A percentile compares a stretch with the other conserved stretches of the same genome.
These are phyloP conservation scores for Laguncularia racemosa DNA, from an alignment of 345 rosid species.

Conservation along the genomic window DNA sequence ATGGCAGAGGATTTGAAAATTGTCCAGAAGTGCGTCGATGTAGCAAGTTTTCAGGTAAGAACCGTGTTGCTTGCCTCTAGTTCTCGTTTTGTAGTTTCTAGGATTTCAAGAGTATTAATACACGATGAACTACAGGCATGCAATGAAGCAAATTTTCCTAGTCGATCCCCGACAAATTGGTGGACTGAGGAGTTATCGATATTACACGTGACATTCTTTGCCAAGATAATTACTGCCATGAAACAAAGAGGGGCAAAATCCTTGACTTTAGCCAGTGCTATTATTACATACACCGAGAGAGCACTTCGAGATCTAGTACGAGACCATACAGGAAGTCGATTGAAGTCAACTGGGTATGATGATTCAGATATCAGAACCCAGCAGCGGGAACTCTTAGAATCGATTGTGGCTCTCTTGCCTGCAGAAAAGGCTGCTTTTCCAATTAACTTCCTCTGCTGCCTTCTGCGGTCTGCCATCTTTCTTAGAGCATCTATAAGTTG, in stretches of 20 bases:
- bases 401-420: slow-evolving; percentile 63
- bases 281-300: slow-evolving; percentile 67
- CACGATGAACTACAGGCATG: slow-evolving; percentile 37
- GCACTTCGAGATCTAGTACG: slow-evolving; percentile 80
- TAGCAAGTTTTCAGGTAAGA: slow-evolving; percentile 48
- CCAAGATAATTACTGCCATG: slow-evolving; percentile 49
- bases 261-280: slow-evolving; percentile 47
- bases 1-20: slow-evolving; percentile 59
- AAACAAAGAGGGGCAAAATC: slow-evolving; percentile 63
- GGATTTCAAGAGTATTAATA: not conserved
- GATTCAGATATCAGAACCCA: slow-evolving; percentile 31
- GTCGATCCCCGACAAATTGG: slow-evolving; percentile 89
- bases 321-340: slow-evolving; percentile 62
- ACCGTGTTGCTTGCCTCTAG: not conserved
- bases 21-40: slow-evolving; percentile 66
- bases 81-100: not conserved
- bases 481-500: slow-evolving; percentile 45
- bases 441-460: slow-evolving; percentile 73
- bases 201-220: slow-evolving; percentile 44
- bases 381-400: slow-evolving; percentile 57
- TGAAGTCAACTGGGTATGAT: slow-evolving; percentile 22
- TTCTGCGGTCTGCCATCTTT: slow-evolving; percentile 74
- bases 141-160: slow-evolving; percentile 72
- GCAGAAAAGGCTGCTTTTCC: slow-evolving; percentile 70
- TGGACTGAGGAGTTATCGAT: slow-evolving; percentile 94